These are phyloP conservation scores for Agapanthus africanus DNA, from an alignment of 106 monocot species.

Conservation along the genomic window DNA sequence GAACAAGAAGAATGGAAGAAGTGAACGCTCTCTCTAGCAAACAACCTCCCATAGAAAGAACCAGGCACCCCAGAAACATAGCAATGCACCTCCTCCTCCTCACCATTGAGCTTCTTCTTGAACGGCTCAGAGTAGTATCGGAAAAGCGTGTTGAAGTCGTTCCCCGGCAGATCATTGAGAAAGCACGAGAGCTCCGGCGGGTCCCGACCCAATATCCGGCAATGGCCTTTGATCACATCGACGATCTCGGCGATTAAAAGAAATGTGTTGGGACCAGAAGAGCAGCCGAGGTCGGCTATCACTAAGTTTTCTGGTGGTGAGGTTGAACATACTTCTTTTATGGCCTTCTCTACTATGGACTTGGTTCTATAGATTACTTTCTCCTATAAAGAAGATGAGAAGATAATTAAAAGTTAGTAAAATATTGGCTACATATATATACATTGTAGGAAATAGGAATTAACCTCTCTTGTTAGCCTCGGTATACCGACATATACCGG, in stretches of 20 bases:
- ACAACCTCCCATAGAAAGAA: conserved; percentile 54
- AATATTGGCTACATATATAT: no score
- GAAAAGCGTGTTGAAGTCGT: conserved; percentile 40
- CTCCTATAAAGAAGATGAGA: conserved; percentile 14
- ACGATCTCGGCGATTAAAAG: conserved; percentile 26
- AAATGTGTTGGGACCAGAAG: conserved; percentile 49
- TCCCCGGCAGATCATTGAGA: conserved; percentile 40
- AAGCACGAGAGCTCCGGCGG: conserved; percentile 23
- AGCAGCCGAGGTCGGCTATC: conserved; percentile 48
- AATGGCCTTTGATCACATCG: neutral
- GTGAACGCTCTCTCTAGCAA: conserved; percentile 26
- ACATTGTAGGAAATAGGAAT: no score
- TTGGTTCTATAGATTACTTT: conserved; percentile 24
- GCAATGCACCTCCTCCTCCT: neutral
- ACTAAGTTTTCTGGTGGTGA: conserved; percentile 19
- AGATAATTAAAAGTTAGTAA: no score
- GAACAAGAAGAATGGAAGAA: conserved; percentile 45
- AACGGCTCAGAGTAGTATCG: neutral
- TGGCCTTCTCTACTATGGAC: conserved; percentile 22
- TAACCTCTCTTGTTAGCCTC: no score
- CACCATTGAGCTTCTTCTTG: neutral
- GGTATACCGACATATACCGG: no score
- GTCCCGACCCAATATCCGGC: neutral
- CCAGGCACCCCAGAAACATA: conserved; percentile 39
- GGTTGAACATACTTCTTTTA: conserved; percentile 9